Base-by-base conservation (phyloP, 129 eudicot genomes). In the Sambucus nigra region DNA sequence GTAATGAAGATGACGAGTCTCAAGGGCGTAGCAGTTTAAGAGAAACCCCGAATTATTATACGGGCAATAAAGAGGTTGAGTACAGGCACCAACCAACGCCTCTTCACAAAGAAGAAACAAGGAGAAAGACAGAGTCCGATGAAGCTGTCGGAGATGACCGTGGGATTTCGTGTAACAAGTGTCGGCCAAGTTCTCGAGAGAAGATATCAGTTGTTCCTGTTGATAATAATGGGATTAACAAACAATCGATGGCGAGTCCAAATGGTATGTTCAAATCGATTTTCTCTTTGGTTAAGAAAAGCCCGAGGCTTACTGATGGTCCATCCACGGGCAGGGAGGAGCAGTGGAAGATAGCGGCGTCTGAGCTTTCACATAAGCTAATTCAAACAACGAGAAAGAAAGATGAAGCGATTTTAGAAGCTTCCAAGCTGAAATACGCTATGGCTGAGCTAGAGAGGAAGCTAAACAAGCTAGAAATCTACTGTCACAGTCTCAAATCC, bases 381-480 rank as follows among this genome's bases (percentile, higher is more conserved):
- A 66, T 86, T 14, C 87, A 86, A 20, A 86, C 99, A 9, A 73
- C 86, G 0, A 74, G 78, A 12, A 85, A 76, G 55, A 58, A 94
- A 1, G 99, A 91, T 31, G 99, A 86, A 27, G 89, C 89, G 0
- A 25, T 85, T 58, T 66, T 76, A n/a, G 99, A 86, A 70, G 79
- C 95, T 57, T 79, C 89, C 0, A 73, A 74, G 31, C 58, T 82
- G 44, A 91, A 85, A 60, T 73, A 66, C 64, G 78, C 92, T 53
- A 78, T 88, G 93, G 65, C 75, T 2, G 95, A 88, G 60, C 81
- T 88, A 0, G 97, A 88, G 68, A 88, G 75, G 51, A 88, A 88
- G 69, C 86, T 91, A n/a, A 86, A 86, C 60, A 86, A 78, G 25
- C 86, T 91, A 5, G 95, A 91, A 64, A 63, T 77, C 7, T 85